These are phyloP conservation scores for Candida ipomoeae DNA, from an alignment of 805 yeast genomes.

Conservation along the genomic window DNA sequence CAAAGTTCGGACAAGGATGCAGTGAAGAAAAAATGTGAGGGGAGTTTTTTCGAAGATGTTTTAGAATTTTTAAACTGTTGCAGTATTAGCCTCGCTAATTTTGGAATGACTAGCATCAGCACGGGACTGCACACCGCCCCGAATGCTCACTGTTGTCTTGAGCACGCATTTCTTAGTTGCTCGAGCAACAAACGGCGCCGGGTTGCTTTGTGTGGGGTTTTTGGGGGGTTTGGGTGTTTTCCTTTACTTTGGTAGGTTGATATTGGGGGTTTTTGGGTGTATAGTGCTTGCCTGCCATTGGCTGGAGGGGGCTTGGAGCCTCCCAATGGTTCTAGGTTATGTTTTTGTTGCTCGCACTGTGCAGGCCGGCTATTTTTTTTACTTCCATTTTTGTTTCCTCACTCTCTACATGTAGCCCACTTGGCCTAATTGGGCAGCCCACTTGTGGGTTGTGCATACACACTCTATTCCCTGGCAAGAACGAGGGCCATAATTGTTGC, in stretches of 20 bases:
- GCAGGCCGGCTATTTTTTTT: slow-evolving; percentile 11
- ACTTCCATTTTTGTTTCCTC: slow-evolving; percentile 5
- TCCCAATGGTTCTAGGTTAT: neutral
- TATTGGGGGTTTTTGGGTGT: too few species aligned
- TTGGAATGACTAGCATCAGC: slow-evolving; percentile 17
- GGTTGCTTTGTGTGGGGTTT: neutral
- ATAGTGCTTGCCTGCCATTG: too few species aligned
- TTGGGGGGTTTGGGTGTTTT: neutral
- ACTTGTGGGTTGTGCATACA: neutral
- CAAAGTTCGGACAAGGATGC: slow-evolving; percentile 39
- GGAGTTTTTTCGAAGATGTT: slow-evolving; percentile 24
- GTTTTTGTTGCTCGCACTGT: slow-evolving; percentile 5
- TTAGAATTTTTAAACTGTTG: slow-evolving; percentile 8
- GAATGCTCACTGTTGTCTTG: slow-evolving; percentile 10
- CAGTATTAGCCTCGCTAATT: slow-evolving; percentile 10
- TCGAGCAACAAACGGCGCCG: slow-evolving; percentile 4
- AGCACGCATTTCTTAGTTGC: slow-evolving; percentile 11
- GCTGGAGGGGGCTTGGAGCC: neutral
- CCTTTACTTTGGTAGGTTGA: neutral
- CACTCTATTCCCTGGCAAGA: neutral
- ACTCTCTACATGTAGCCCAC: slow-evolving; percentile 11
- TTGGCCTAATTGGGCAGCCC: slow-evolving; percentile 9
- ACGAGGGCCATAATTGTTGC: neutral
- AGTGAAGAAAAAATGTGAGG: slow-evolving; percentile 27
- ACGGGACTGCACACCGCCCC: slow-evolving; percentile 8